Evolutionary conservation across 2,329 filamentous ascomycete species (phyloP), one percentile per base, ranked within the genome.

Genomic region (Fusarium buxicola): DNA sequence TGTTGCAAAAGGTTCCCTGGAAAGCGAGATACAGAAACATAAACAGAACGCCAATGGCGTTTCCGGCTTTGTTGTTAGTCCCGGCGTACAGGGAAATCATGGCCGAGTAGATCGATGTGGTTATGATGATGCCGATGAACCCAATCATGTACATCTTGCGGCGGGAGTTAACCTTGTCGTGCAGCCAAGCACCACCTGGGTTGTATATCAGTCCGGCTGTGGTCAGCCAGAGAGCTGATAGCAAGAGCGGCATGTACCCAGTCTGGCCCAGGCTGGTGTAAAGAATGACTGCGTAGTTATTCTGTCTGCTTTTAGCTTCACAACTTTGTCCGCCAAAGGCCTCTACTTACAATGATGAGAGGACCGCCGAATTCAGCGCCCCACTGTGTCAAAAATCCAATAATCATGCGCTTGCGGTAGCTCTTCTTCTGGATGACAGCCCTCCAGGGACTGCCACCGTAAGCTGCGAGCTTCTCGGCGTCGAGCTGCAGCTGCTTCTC

Each of bases 321-420:
- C 12, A 3, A 4, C 2, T 1, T 1, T 2, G 4, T 0, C 1
- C 6, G 0, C 0, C 1, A 3, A 10, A 2, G 3, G 2, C 0
- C 3, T 0, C 3, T 0, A 76, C 80, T 69, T 53, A 82, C 80
- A 51, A 84, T 83, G 13, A 84, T 80, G 1, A 84, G 73, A 10
- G 81, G 80, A 0, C 82, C 82, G n/a, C 77, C 80, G 65, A 83
- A 84, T 49, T 84, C 81, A 2, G 81, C 81, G 18, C 81, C 81
- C 80, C 81, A 84, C 61, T 83, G 82, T 0, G 81, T 84, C 31
- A 84, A 69, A 58, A 84, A 84, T 0, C 81, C 81, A 36, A 84
- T 81, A 2, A 77, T 73, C 80, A 84, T 82, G 1, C 82, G 74
- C 72, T 82, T 84, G 15, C 81, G 73, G 58, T 82, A 82, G 8